Evolutionary conservation across 805 yeast genomes (phyloP).

Genomic region (Hanseniaspora guilliermondii): DNA sequence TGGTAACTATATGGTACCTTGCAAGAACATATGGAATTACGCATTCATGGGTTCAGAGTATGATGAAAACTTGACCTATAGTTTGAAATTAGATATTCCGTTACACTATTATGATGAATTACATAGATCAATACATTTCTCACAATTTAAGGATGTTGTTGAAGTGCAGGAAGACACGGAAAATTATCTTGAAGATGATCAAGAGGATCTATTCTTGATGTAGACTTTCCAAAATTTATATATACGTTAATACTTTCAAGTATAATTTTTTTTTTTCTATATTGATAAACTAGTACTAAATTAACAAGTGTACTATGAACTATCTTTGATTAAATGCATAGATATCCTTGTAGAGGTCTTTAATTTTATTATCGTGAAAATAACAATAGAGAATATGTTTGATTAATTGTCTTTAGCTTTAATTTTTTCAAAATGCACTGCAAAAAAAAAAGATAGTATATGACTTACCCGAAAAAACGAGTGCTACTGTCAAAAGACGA

Average conservation of each 20-base stretch:
- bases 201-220: conserved; percentile 43
- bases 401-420: too few species aligned
- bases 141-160: conserved; percentile 56
- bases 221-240: conserved; percentile 32
- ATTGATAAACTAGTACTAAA: too few species aligned
- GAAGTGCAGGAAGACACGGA: conserved; percentile 29
- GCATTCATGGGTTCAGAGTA: conserved; percentile 79
- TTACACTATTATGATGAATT: conserved; percentile 67
- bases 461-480: too few species aligned
- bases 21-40: conserved; percentile 77
- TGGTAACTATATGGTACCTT: conserved; percentile 82
- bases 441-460: too few species aligned
- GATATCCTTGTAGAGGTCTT: too few species aligned
- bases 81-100: conserved; percentile 66
- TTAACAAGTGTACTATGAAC: too few species aligned
- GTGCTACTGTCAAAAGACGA: too few species aligned
- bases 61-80: conserved; percentile 48
- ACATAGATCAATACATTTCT: conserved; percentile 83
- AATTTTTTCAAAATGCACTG: too few species aligned
- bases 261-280: too few species aligned
- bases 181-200: conserved; percentile 41
- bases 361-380: too few species aligned
- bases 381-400: too few species aligned
- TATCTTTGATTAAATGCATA: too few species aligned
- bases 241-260: conserved; percentile 20